Percentiles rank a stretch among this genome's conserved stretches.
phyloP scores from a whole-genome alignment of 768 basidiomycete genomes.

The Boletus rufocinnamomeus region DNA sequence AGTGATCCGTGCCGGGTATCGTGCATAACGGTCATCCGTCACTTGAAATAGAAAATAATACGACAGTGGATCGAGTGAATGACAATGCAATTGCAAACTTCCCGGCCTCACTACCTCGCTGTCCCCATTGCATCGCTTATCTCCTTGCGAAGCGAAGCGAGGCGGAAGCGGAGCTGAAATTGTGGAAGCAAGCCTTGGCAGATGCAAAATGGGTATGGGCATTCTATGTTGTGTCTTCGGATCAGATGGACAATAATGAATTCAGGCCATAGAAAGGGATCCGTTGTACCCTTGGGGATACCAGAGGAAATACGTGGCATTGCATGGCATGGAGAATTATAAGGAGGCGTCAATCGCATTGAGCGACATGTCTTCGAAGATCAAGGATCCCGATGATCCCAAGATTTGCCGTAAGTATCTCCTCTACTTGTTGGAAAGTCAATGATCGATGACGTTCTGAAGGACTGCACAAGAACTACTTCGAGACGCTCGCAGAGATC shows the following conservation, averaged over 20 bases:
- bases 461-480: conserved; percentile 6
- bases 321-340: background rate
- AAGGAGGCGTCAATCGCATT: background rate
- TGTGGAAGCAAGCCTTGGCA: conserved; percentile 2
- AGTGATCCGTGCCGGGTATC: background rate
- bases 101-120: background rate
- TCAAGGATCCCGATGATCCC: background rate
- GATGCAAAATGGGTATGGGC: conserved; percentile 8
- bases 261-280: conserved; percentile 7
- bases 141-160: conserved; percentile 15
- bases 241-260: background rate
- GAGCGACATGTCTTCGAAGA: background rate
- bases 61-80: no score
- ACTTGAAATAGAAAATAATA: no score
- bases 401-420: background rate
- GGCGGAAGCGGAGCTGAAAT: background rate
- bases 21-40: no score
- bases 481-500: background rate
- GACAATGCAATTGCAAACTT: background rate
- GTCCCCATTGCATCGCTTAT: background rate
- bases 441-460: background rate
- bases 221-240: background rate
- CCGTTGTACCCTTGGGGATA: conserved; percentile 1
- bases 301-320: conserved; percentile 2
- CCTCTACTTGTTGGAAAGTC: background rate